These are phyloP conservation scores for Lodderomyces pseudojiufengensis DNA, from an alignment of 1,139 yeast species.

Conservation along the genomic window DNA sequence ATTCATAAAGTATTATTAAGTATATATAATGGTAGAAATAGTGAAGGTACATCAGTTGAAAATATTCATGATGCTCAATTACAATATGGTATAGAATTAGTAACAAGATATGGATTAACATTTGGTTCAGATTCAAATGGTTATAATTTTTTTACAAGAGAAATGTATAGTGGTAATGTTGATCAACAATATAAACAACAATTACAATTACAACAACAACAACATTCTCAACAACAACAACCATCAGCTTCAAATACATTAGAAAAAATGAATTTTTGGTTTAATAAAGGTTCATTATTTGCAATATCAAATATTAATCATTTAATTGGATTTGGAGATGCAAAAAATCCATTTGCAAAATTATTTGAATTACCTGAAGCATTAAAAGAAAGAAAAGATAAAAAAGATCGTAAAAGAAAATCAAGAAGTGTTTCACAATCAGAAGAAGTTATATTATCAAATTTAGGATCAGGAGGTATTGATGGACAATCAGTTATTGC, in stretches of 20 bases:
- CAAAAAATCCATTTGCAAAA: constrained; percentile 70
- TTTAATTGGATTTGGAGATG: constrained; percentile 71
- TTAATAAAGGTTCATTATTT: constrained; percentile 68
- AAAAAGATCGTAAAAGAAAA: constrained; percentile 62
- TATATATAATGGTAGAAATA: constrained; percentile 43
- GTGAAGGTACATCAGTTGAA: constrained; percentile 19
- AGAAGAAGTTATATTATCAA: constrained; percentile 12
- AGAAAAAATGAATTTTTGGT: constrained; percentile 69
- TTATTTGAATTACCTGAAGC: constrained; percentile 69
- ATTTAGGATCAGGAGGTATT: constrained; percentile 14
- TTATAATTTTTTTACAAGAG: constrained; percentile 57
- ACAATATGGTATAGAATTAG: constrained; percentile 58
- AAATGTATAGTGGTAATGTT: constrained; percentile 39
- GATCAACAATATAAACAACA: constrained; percentile 15
- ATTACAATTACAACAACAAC: constrained; percentile 24
- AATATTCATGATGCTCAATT: constrained; percentile 41
- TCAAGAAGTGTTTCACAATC: constrained; percentile 26
- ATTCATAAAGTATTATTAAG: constrained; percentile 58
- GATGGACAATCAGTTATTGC: constrained; percentile 38
- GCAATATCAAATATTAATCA: constrained; percentile 74
- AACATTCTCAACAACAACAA: constrained; percentile 15
- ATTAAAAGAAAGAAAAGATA: constrained; percentile 64
- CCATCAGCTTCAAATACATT: constrained; percentile 31
- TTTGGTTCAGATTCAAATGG: constrained; percentile 68
- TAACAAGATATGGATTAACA: constrained; percentile 64